Conservation (phyloP, 164 flowering plant species). For the Annona squamosa region DNA sequence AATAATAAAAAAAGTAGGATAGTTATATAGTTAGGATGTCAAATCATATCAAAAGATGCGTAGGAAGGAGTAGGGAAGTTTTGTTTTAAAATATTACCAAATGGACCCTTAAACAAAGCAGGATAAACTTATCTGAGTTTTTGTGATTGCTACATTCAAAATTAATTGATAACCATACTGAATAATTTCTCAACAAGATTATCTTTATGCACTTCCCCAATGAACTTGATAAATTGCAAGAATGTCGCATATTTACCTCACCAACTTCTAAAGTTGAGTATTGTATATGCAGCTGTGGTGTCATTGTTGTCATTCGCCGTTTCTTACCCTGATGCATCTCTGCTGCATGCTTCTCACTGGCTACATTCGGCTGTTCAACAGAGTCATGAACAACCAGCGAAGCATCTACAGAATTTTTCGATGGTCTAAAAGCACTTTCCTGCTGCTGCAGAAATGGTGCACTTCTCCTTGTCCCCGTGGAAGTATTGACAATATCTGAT, state of each 20-base stretch:
- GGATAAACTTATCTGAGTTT: too few relatives aligned
- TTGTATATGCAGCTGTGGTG: conserved; percentile 7
- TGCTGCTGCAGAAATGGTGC: conserved; percentile 11
- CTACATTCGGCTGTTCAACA: conserved; percentile 11
- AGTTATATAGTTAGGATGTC: too few relatives aligned
- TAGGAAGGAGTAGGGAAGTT: too few relatives aligned
- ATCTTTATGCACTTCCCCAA: neutral
- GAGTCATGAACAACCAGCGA: conserved; percentile 10
- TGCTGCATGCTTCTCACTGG: conserved; percentile 8
- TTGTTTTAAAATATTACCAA: too few relatives aligned
- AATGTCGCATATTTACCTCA: conserved; percentile 29
- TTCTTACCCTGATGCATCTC: conserved; percentile 12
- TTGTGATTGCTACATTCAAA: too few relatives aligned
- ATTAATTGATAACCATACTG: too few relatives aligned
- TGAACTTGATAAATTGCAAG: neutral
- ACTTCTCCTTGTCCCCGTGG: conserved; percentile 22
- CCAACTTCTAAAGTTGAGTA: conserved; percentile 8
- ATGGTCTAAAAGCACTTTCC: conserved; percentile 6
- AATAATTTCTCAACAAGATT: too few relatives aligned
- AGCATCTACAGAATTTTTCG: conserved; percentile 11
- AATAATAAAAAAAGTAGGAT: too few relatives aligned
- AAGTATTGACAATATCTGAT: conserved; percentile 18
- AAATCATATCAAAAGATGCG: too few relatives aligned
- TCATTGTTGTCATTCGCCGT: conserved; percentile 13
- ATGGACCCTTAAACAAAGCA: too few relatives aligned